A percentile compares a stretch with the other conserved stretches of the same genome.
Evolutionary conservation across 768 basidiomycete genomes (phyloP).

Genomic region (Galerina sulciceps): DNA sequence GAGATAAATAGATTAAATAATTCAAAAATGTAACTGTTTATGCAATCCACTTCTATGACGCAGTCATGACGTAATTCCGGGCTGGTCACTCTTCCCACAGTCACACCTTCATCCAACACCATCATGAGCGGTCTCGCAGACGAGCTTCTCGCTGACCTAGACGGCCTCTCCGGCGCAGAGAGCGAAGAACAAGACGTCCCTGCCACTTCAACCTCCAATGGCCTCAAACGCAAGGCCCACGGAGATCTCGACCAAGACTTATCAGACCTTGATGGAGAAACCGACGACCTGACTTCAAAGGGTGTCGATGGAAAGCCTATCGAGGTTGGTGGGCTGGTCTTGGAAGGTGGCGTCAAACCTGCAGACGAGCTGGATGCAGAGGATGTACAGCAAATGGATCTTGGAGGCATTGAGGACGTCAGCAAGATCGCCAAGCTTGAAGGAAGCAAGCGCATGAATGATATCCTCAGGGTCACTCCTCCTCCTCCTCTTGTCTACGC

Average conservation of each 20-base stretch:
- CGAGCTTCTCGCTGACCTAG: conserved; percentile 91
- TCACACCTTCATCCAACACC: neutral
- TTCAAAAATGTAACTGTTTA: conserved; percentile 7
- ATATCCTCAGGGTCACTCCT: conserved; percentile 72
- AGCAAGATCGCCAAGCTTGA: conserved; percentile 87
- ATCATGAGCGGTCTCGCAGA: conserved; percentile 85
- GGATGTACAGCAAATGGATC: conserved; percentile 94
- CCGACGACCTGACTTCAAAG: conserved; percentile 50
- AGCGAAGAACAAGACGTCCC: conserved; percentile 45
- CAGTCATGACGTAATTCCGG: conserved; percentile 22
- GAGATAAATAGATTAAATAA: too few species aligned
- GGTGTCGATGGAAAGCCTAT: conserved; percentile 45
- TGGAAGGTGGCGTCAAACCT: conserved; percentile 87
- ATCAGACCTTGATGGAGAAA: conserved; percentile 55
- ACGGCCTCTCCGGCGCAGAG: conserved; percentile 78
- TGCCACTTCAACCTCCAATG: conserved; percentile 23
- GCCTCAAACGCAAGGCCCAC: conserved; percentile 69
- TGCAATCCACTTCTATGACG: conserved; percentile 17
- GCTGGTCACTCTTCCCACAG: too few species aligned
- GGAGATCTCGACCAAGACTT: conserved; percentile 53
- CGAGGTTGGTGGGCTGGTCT: conserved; percentile 63
- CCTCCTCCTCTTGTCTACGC: neutral
- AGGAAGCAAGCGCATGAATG: conserved; percentile 84
- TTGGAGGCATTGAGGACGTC: conserved; percentile 85
- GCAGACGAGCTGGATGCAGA: conserved; percentile 96